phyloP scores from a whole-genome alignment of 208 protist genomes.

The Tritrichomonas foetus region DNA sequence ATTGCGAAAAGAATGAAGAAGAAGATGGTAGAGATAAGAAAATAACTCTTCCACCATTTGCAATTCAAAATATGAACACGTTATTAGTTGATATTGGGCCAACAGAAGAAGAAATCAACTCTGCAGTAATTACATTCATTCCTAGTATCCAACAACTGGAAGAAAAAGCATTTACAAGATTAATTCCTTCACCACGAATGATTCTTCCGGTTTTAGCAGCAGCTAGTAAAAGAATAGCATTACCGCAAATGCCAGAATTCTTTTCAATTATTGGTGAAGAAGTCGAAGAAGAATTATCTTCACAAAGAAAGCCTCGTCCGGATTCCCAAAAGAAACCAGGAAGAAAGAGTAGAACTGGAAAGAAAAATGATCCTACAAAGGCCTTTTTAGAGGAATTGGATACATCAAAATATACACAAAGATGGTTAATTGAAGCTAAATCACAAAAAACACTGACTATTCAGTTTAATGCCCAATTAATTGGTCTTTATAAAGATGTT shows the following conservation, averaged over 20 bases:
- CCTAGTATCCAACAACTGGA: neutral
- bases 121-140: neutral
- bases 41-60: too few species aligned
- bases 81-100: too few species aligned
- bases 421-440: conserved; percentile 15
- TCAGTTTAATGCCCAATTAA: neutral
- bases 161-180: neutral
- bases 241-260: neutral
- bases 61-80: too few species aligned
- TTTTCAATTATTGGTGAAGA: conserved; percentile 8
- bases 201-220: neutral
- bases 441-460: neutral
- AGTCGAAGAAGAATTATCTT: neutral
- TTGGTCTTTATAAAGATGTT: neutral
- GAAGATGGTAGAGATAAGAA: too few species aligned
- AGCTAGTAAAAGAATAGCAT: neutral
- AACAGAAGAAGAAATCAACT: neutral
- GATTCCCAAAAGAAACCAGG: neutral
- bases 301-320: neutral
- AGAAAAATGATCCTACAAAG: neutral
- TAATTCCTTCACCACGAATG: conserved; percentile 12
- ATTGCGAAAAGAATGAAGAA: too few species aligned
- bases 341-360: neutral
- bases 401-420: neutral
- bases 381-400: neutral